Percentiles rank a stretch among this genome's conserved stretches.
phyloP scores from a whole-genome alignment of 441 rosid genomes.

The Arabidopsis lyrata region DNA sequence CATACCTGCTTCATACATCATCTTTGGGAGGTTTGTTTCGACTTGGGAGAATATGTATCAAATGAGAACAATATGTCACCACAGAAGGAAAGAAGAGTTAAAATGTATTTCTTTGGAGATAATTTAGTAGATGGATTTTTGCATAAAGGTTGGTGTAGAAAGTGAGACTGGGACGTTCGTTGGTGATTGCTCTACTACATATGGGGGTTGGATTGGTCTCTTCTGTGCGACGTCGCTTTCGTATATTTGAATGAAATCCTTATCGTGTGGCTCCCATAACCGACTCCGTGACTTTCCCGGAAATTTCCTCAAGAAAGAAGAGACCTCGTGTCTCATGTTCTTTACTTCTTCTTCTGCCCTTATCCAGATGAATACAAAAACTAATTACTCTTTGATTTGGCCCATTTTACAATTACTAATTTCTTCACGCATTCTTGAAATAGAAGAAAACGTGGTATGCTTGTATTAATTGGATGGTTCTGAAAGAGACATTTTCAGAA shows the following conservation, averaged over 20 bases:
- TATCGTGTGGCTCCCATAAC: slow-evolving; percentile 35
- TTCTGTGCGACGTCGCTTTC: slow-evolving; percentile 30
- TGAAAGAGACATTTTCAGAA: neutral
- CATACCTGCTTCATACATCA: neutral
- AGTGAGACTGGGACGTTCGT: slow-evolving; percentile 35
- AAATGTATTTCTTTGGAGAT: slow-evolving; percentile 13
- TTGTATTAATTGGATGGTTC: slow-evolving; percentile 5
- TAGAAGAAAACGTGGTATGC: slow-evolving; percentile 10
- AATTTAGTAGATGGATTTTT: slow-evolving; percentile 10
- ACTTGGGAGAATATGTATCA: neutral
- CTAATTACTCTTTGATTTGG: neutral
- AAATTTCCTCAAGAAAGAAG: slow-evolving; percentile 32
- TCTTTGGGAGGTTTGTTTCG: neutral
- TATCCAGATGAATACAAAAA: neutral
- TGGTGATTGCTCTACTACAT: slow-evolving; percentile 1
- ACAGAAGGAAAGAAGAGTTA: slow-evolving; percentile 17
- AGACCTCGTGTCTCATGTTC: slow-evolving; percentile 11
- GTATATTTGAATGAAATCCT: neutral
- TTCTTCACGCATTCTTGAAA: neutral
- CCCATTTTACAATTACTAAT: neutral
- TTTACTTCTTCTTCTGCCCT: slow-evolving; percentile 8
- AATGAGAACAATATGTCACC: slow-evolving; percentile 14
- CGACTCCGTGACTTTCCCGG: slow-evolving; percentile 39
- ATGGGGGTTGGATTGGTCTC: neutral
- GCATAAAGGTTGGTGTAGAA: slow-evolving; percentile 24